Conservation (phyloP, 345 rosid species). For the Aegle marmelos region DNA sequence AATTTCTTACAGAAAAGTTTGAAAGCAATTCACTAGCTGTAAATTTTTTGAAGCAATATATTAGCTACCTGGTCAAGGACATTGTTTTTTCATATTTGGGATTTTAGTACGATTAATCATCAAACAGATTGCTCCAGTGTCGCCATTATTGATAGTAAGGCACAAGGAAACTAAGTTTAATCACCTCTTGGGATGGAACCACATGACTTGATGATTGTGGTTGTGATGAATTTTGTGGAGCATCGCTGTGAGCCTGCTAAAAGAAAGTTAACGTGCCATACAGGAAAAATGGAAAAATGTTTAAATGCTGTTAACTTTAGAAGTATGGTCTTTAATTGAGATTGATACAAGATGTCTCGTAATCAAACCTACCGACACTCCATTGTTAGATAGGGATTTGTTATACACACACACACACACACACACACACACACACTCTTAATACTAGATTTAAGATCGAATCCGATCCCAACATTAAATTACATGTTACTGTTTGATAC, state of each 20-base stretch:
- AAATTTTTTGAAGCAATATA: too few species aligned
- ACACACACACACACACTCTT: too few species aligned
- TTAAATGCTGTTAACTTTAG: too few species aligned
- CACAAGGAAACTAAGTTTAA: not conserved
- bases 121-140: too few species aligned
- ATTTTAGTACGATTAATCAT: too few species aligned
- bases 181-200: not conserved
- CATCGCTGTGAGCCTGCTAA: not conserved
- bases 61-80: too few species aligned
- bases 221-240: not conserved
- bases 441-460: not conserved
- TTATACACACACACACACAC: too few species aligned
- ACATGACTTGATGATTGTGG: not conserved
- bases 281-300: not conserved
- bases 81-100: too few species aligned
- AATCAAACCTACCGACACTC: not conserved
- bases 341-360: not conserved
- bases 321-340: not conserved
- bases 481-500: not conserved
- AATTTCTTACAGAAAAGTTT: too few species aligned
- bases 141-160: not conserved
- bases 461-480: too few species aligned
- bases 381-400: not conserved
- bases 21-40: too few species aligned
- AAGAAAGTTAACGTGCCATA: not conserved